Conservation (phyloP, 1,284 basidiomycete genomes). For the Irpex sp. region DNA sequence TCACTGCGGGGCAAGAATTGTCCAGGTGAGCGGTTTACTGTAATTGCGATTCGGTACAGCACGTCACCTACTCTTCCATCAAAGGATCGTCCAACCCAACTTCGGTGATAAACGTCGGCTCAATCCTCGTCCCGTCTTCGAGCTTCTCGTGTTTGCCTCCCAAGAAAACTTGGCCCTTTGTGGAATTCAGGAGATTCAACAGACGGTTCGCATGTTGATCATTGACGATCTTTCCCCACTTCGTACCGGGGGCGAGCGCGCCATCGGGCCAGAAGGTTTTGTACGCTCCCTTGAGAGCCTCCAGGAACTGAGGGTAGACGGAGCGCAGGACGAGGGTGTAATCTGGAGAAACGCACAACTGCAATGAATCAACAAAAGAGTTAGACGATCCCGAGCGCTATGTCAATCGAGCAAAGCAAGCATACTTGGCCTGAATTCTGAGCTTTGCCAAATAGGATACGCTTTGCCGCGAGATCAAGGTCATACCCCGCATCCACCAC, state of each 20-base stretch:
- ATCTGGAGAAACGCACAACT: constrained; percentile 64
- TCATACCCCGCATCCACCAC: constrained; percentile 70
- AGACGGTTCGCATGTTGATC: constrained; percentile 48
- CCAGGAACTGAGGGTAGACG: constrained; percentile 50
- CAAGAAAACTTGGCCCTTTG: constrained; percentile 53
- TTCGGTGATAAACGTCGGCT: constrained; percentile 45
- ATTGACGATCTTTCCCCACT: constrained; percentile 44
- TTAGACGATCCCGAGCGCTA: no score
- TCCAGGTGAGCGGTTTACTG: not conserved
- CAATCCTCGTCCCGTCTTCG: constrained; percentile 38
- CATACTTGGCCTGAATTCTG: constrained; percentile 69
- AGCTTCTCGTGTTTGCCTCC: constrained; percentile 39
- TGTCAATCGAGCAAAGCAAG: no score
- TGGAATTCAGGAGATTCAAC: constrained; percentile 42
- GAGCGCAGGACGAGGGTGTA: constrained; percentile 53
- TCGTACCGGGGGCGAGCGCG: constrained; percentile 34
- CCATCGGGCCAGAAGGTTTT: constrained; percentile 35
- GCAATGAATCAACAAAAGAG: not conserved
- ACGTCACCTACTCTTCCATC: constrained; percentile 42
- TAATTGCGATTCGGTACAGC: no score
- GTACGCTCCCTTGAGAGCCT: constrained; percentile 40
- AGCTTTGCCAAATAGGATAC: constrained; percentile 78
- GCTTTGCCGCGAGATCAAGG: constrained; percentile 51
- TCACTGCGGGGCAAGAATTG: constrained; percentile 35
- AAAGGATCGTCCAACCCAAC: constrained; percentile 47